Evolutionary conservation across 495 filamentous ascomycete genomes (phyloP), one percentile per base, ranked within the genome.

Genomic region (Acidomyces sp.): DNA sequence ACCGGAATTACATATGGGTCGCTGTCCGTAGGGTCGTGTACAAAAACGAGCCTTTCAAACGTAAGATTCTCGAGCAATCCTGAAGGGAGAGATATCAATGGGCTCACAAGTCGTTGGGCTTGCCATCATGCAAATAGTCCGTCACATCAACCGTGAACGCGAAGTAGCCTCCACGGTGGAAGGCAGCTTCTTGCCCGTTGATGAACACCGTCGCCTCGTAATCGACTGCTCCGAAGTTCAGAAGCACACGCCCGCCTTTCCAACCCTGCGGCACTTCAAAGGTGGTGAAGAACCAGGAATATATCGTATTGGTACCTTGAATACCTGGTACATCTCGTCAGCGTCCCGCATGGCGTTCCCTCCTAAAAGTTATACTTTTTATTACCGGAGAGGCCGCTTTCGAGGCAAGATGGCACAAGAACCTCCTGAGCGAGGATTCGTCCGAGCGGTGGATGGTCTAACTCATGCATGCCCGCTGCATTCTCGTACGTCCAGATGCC

Each of bases 201-300:
- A 82, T 59, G 37, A 70, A 77, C 1, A 82, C 70, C 0, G 71
- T 75, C 0, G 77, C 71, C 46, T 79, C 67, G 45, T 80, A 75
- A 44, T 82, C 78, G 9, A 81, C 73, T 1, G 78, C 78, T 29
- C 70, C 78, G 38, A 82, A 82, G 36, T 79, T 72, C n/a, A 82
- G 62, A 37, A 78, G 38, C 3, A 78, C 58, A 0, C 55, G 53
- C 11, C 65, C 48, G 1, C 34, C 33, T 0, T 43, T 29, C 66
- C 71, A 80, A 27, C 53, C 48, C 0, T 55, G 39, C 2, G 74
- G 69, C 0, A 79, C 60, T 2, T 55, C 61, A 43, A 82, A 78
- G 3, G 57, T 63, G 5, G 66, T 77, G 13, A 59, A 55, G 34
- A 74, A 77, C 74, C 73, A 77, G 26, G 74, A 77, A 46, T 71